A percentile compares a stretch with the other conserved stretches of the same genome.
These are phyloP conservation scores for Diaporthe ampelina DNA, from an alignment of 2,329 filamentous ascomycete species.

Conservation along the genomic window DNA sequence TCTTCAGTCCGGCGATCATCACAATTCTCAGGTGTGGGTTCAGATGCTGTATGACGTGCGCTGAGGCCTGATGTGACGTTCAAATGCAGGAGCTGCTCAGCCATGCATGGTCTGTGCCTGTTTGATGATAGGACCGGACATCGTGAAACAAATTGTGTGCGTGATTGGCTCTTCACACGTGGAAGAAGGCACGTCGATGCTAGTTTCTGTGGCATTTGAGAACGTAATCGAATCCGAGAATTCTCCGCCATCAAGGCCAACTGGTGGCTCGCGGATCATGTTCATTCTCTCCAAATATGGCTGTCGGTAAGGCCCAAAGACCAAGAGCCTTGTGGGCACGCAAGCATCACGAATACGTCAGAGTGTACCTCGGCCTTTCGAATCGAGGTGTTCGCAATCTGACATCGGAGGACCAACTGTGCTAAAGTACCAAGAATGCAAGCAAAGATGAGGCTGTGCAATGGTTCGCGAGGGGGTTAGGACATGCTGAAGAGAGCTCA, in stretches of 20 bases:
- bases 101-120: slow-evolving; percentile 12
- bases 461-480: too few relatives aligned
- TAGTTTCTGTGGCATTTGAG: neutral
- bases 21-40: slow-evolving; percentile 2
- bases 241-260: neutral
- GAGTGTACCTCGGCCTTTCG: neutral
- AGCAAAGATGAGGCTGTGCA: too few relatives aligned
- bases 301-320: neutral
- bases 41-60: slow-evolving; percentile 17
- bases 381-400: neutral
- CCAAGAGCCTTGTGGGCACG: too few relatives aligned
- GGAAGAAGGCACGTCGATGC: neutral
- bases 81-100: neutral
- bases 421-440: too few relatives aligned
- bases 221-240: slow-evolving; percentile 5
- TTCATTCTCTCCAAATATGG: neutral
- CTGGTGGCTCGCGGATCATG: neutral
- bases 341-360: neutral
- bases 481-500: too few relatives aligned
- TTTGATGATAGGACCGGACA: neutral
- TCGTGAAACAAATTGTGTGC: neutral
- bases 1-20: neutral
- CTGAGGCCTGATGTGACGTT: slow-evolving; percentile 10
- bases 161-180: neutral
- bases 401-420: too few relatives aligned